Percentiles rank a stretch among this genome's conserved stretches.
phyloP scores from a whole-genome alignment of 805 yeast species.

The Pichia cephalocereana region DNA sequence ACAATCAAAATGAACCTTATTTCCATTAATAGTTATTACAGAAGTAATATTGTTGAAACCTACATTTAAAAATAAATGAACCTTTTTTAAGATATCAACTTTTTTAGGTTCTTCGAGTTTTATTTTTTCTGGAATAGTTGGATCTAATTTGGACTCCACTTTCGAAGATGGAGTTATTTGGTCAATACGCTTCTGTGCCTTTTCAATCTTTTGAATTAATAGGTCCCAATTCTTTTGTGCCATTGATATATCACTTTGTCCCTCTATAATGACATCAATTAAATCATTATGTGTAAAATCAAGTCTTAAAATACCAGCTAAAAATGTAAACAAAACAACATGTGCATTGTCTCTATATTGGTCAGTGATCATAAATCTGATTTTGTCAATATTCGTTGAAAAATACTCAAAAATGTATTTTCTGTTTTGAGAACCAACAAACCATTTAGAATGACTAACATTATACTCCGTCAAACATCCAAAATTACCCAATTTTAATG shows the following conservation, averaged over 20 bases:
- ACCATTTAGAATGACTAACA: neutral
- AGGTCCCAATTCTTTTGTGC: neutral
- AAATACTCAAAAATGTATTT: constrained; percentile 1
- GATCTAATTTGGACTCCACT: neutral
- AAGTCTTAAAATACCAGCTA: constrained; percentile 4
- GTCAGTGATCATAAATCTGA: neutral
- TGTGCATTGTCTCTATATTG: neutral
- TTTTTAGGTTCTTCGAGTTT: neutral
- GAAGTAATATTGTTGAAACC: constrained; percentile 4
- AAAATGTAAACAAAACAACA: neutral
- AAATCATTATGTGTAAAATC: constrained; percentile 10
- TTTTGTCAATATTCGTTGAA: constrained; percentile 6
- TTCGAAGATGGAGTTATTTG: neutral
- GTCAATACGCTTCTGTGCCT: neutral
- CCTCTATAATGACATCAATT: constrained; percentile 2
- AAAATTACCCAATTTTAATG: neutral
- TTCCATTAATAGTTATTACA: constrained; percentile 3
- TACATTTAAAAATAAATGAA: constrained; percentile 4
- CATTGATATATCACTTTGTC: constrained; percentile 1
- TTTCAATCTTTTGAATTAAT: neutral
- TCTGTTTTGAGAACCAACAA: constrained; percentile 6
- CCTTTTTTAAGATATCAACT: too few relatives aligned
- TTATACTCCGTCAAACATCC: constrained; percentile 3
- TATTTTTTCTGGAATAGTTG: neutral
- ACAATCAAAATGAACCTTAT: constrained; percentile 13